Evolutionary conservation across 2,329 filamentous ascomycete species (phyloP), one percentile per base, ranked within the genome.

Genomic region (Penicillium sp.): DNA sequence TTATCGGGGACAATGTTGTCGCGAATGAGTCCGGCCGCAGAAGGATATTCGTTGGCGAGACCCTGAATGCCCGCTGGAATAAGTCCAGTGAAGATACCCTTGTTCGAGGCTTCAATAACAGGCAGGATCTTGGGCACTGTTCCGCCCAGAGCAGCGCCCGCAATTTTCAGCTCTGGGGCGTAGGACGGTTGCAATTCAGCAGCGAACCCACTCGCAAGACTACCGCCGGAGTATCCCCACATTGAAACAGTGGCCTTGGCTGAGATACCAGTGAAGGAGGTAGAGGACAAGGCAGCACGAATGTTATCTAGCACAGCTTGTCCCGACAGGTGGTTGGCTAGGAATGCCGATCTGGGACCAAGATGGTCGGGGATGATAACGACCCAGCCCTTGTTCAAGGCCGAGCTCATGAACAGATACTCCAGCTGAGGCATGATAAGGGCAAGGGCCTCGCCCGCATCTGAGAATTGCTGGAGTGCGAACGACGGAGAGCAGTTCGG

Each of bases 161-260:
- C 73, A 35, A 87, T 76, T 2, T 62, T 59, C 8, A 68, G 58
- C 49, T 68, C 66, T 5, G 66, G 65, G 0, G 66, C 66, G 44
- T 68, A 68, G 3, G 30, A 56, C 1, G 65, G 61, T 7, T 64
- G 66, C 0, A 66, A 51, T 15, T 68, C 66, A 2, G 66, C 66
- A 1, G 66, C 66, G 35, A 67, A 67, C 5, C 60, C 66, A 15
- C 61, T 66, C 17, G 66, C 65, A 11, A 86, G 64, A 2, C 80
- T 79, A 4, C 85, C 85, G 3, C 85, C 85, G 0, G 82, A 85
- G 67, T 86, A 87, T 0, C 85, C 85, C 83, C 83, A 86, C 58
- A 86, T 71, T 2, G 79, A 77, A 47, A 80, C 70, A 4, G 65
- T 72, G 0, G 79, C 72, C 15, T 73, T 68, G 6, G 64, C 46